phyloP scores from a whole-genome alignment of 2,329 filamentous ascomycete genomes.

The Talaromyces sp. region DNA sequence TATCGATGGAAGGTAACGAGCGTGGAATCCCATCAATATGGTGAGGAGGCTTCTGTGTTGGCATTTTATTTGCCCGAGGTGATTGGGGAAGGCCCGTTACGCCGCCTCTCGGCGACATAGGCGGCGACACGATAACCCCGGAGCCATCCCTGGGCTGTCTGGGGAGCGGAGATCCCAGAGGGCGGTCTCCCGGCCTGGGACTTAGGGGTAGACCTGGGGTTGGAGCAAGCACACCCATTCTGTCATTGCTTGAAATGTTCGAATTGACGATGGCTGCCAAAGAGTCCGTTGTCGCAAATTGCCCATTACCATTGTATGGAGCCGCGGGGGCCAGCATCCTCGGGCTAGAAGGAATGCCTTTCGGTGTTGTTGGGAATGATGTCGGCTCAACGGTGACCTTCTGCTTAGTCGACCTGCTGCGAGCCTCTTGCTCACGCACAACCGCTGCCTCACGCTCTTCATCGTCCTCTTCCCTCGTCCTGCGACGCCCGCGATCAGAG shows the following conservation, averaged over 20 bases:
- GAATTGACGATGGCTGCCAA: slow-evolving; percentile 28
- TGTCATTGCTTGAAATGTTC: slow-evolving; percentile 25
- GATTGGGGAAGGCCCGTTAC: slow-evolving; percentile 56
- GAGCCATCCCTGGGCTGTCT: slow-evolving; percentile 47
- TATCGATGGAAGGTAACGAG: slow-evolving; percentile 32
- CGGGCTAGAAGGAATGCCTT: slow-evolving; percentile 50
- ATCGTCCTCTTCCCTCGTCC: slow-evolving; percentile 85
- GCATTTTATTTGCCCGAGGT: slow-evolving; percentile 66
- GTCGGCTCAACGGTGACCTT: slow-evolving; percentile 41
- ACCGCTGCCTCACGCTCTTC: slow-evolving; percentile 64
- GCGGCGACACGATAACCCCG: slow-evolving; percentile 54
- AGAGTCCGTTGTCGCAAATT: slow-evolving; percentile 20
- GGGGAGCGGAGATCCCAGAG: slow-evolving; percentile 54
- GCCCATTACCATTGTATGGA: slow-evolving; percentile 16
- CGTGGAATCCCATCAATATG: slow-evolving; percentile 12
- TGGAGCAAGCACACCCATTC: slow-evolving; percentile 36
- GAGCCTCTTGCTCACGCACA: slow-evolving; percentile 61
- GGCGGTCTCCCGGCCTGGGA: slow-evolving; percentile 55
- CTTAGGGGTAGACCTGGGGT: slow-evolving; percentile 60
- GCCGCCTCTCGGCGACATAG: slow-evolving; percentile 58
- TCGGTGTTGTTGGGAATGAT: slow-evolving; percentile 11
- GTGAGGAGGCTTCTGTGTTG: slow-evolving; percentile 40
- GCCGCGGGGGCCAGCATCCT: slow-evolving; percentile 44
- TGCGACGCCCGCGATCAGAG: slow-evolving; percentile 69
- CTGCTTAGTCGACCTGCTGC: slow-evolving; percentile 69